Conservation (phyloP, 2,329 filamentous ascomycete species). For the Hawksworthiomyces lignivorus region DNA sequence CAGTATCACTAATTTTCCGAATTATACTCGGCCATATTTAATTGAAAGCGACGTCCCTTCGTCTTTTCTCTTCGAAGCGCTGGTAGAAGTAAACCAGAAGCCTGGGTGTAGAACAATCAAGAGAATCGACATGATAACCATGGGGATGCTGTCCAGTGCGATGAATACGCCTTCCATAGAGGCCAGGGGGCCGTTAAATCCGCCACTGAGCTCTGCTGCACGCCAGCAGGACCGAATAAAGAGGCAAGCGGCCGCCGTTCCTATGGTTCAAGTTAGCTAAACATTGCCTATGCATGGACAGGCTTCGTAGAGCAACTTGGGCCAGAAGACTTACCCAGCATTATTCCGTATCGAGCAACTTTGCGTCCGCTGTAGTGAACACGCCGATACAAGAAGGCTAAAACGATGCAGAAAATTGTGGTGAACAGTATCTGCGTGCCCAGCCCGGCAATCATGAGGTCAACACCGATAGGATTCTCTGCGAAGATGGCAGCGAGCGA, state of each 20-base stretch:
- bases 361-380: neutral
- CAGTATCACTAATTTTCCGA: no score
- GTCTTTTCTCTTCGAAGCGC: no score
- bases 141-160: conserved; percentile 14
- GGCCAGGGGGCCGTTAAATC: conserved; percentile 15
- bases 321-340: neutral
- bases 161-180: conserved; percentile 14
- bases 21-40: no score
- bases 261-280: no score
- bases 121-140: conserved; percentile 11
- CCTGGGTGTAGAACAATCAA: conserved; percentile 6
- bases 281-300: neutral
- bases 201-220: conserved; percentile 14
- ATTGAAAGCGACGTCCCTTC: no score
- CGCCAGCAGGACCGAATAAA: conserved; percentile 16
- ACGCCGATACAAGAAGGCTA: neutral
- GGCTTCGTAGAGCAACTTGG: no score
- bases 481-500: conserved; percentile 16
- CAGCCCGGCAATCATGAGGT: conserved; percentile 16
- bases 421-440: conserved; percentile 15
- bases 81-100: no score
- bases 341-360: neutral
- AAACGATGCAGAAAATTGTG: conserved; percentile 12
- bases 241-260: conserved; percentile 10
- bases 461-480: conserved; percentile 14